phyloP scores from a whole-genome alignment of 73 alveolate genomes.

The Blepharisma stoltei region DNA sequence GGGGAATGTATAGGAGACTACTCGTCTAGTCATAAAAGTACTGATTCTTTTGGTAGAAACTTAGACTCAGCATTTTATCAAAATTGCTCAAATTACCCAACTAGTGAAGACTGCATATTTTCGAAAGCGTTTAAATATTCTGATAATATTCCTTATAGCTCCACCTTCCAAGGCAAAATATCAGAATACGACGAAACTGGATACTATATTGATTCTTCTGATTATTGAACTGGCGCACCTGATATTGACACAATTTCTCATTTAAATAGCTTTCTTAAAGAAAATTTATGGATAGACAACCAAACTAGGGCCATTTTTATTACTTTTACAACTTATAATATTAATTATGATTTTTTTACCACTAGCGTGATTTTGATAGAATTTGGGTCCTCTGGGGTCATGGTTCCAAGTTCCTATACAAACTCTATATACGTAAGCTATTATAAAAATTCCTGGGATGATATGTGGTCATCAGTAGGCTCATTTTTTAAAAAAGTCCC shows the following conservation, averaged over 20 bases:
- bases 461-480: neutral
- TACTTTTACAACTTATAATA: neutral
- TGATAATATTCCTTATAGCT: slow-evolving; percentile 5
- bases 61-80: neutral
- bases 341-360: neutral
- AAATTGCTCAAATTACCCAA: too few relatives aligned
- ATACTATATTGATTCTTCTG: neutral
- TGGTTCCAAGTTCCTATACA: neutral
- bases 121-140: slow-evolving; percentile 9
- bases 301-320: slow-evolving; percentile 1
- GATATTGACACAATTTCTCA: neutral
- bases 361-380: neutral
- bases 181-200: slow-evolving; percentile 9
- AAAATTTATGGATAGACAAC: slow-evolving; percentile 6
- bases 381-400: neutral
- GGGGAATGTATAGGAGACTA: slow-evolving; percentile 2
- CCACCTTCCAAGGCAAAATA: neutral
- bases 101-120: neutral
- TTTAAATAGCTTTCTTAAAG: neutral
- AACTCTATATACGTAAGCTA: neutral
- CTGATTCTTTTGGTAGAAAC: neutral
- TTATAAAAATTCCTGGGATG: slow-evolving; percentile 14
- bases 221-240: neutral
- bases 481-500: slow-evolving; percentile 13
- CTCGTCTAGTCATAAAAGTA: neutral